Evolutionary conservation across 2,329 filamentous ascomycete genomes (phyloP), one percentile per base, ranked within the genome.

Genomic region (Talaromyces atroroseus): DNA sequence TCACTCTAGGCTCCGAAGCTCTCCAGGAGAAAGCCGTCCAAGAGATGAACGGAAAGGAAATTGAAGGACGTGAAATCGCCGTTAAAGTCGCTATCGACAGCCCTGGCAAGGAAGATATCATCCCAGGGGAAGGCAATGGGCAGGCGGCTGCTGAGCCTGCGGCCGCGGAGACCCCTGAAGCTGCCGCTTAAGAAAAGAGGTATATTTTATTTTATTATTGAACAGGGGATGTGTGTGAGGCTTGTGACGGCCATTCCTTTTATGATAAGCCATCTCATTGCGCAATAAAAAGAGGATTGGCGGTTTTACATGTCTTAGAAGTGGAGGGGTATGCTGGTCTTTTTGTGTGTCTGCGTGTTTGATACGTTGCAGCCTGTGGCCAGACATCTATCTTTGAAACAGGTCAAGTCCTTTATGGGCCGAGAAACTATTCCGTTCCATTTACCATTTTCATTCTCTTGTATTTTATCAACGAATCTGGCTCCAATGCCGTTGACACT

Each of bases 51-150:
- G 94, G 91, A 79, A 97, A 96, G 86, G 90, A 96, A 75, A 94
- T 99, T 65, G 94, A 97, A 76, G 94, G 92, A 63, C 92, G 94
- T 70, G 92, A 97, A 81, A 99, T 99, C 67, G 94, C 94, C 63
- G 94, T 99, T 83, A 99, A 99, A 89, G 92, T 99, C 73, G 94
- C 94, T 72, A 97, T 99, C 71, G 94, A 99, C 81, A 96, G 91
- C 82, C 94, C 94, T 63, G 92, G 95, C 79, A 99, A 97, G 88
- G 92, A 96, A 78, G 92, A 96, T 73, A 85, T 56, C 23, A 52
- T 59, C 23, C 57, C 57, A 23, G 57, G 57, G 4, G 48, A 56
- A 52, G 47, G 53, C 11, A 52, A 47, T 16, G 64, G 59, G 32
- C 50, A 58, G 51, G 49, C 24, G 7, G 60, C 59, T 23, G 60